Percentiles rank a stretch among this genome's conserved stretches.
phyloP scores from a whole-genome alignment of 129 eudicot species.

The Calendula officinalis region DNA sequence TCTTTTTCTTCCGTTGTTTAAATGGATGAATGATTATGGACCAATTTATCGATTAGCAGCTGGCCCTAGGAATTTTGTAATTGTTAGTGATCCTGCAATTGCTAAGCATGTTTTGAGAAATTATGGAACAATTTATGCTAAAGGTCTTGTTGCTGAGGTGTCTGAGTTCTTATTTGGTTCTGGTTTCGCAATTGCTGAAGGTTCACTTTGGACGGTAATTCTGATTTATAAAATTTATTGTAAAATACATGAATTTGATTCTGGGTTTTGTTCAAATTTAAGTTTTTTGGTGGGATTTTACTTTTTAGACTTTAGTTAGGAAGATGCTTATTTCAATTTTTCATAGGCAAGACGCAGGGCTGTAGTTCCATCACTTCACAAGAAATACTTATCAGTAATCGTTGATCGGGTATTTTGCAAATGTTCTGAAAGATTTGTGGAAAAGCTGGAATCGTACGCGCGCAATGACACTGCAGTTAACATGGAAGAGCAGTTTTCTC shows the following conservation, averaged over 20 bases:
- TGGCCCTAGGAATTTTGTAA: conserved; percentile 78
- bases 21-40: conserved; percentile 88
- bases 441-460: conserved; percentile 60
- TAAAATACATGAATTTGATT: background rate
- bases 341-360: conserved; percentile 99
- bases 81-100: conserved; percentile 89
- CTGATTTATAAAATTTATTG: background rate
- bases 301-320: background rate
- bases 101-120: conserved; percentile 84
- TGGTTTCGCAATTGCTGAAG: conserved; percentile 98
- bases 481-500: conserved; percentile 89
- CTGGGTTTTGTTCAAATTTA: conserved; percentile 3
- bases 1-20: conserved; percentile 80
- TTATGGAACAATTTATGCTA: conserved; percentile 73
- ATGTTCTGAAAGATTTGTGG: conserved; percentile 83
- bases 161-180: conserved; percentile 94
- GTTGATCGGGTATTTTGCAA: conserved; percentile 92
- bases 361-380: conserved; percentile 99
- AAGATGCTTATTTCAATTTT: conserved; percentile 14
- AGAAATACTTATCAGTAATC: conserved; percentile 77
- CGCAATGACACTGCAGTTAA: conserved; percentile 64
- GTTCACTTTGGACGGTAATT: conserved; percentile 89
- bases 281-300: background rate
- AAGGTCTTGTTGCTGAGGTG: conserved; percentile 95
- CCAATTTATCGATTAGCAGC: conserved; percentile 87